A percentile compares a stretch with the other conserved stretches of the same genome.
Evolutionary conservation across 179 eudicot genomes (phyloP).

Genomic region (Spergularia azorica): DNA sequence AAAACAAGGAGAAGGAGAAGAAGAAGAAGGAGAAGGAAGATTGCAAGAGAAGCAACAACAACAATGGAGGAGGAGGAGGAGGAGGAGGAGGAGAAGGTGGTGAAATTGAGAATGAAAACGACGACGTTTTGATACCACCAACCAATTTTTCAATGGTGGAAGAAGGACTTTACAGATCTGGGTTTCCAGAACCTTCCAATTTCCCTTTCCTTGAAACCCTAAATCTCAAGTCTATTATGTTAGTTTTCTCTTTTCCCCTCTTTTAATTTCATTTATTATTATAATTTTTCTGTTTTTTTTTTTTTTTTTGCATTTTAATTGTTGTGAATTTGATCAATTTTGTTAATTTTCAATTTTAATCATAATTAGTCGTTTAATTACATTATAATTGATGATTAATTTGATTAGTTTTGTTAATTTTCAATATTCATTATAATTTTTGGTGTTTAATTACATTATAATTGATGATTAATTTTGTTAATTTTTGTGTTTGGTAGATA

Average conservation of each 20-base stretch:
- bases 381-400: no score
- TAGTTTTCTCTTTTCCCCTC: slow-evolving; percentile 8
- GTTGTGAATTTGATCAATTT: no score
- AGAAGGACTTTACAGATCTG: slow-evolving; percentile 73
- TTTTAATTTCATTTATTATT: neutral
- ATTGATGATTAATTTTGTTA: slow-evolving; percentile 21
- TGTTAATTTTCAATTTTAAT: no score
- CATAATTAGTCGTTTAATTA: no score
- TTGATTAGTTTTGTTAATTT: no score
- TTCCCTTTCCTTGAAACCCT: slow-evolving; percentile 60
- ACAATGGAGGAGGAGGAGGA: neutral
- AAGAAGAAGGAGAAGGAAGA: slow-evolving; percentile 15
- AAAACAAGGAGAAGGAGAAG: slow-evolving; percentile 19
- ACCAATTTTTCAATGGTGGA: slow-evolving; percentile 69
- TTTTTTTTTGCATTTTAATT: neutral
- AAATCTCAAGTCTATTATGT: slow-evolving; percentile 71
- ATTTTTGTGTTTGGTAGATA: slow-evolving; percentile 40
- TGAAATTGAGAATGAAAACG: slow-evolving; percentile 22
- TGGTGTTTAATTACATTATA: neutral
- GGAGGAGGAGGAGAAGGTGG: slow-evolving; percentile 8
- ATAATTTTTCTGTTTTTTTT: neutral
- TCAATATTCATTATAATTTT: no score
- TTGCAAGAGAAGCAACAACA: neutral
- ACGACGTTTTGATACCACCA: slow-evolving; percentile 48
- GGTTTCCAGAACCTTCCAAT: slow-evolving; percentile 65